Conservation (phyloP, 495 filamentous ascomycete genomes). For the Neurospora africana region DNA sequence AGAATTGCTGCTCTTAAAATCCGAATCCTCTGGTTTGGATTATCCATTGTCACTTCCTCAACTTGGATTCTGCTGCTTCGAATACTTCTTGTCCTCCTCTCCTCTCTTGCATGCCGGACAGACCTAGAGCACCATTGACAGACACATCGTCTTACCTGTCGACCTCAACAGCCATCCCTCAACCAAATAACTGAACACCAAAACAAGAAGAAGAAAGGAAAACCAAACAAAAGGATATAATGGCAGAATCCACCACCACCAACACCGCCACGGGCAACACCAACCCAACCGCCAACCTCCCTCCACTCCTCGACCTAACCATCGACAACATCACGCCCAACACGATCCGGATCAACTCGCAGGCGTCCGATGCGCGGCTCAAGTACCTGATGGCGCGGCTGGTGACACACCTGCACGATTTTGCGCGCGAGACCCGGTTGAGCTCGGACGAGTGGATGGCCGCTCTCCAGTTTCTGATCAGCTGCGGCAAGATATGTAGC, state of each 20-base stretch:
- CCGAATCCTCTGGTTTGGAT: background rate
- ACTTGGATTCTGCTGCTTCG: background rate
- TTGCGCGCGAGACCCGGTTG: slow-evolving; percentile 69
- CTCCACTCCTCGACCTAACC: slow-evolving; percentile 56
- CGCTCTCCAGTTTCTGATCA: slow-evolving; percentile 58
- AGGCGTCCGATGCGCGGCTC: slow-evolving; percentile 52
- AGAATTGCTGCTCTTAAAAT: background rate
- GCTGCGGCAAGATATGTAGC: slow-evolving; percentile 61
- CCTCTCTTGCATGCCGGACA: background rate
- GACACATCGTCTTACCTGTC: background rate
- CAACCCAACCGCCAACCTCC: slow-evolving; percentile 12
- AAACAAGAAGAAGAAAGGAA: background rate
- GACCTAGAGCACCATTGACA: too few species aligned
- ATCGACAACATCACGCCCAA: slow-evolving; percentile 79
- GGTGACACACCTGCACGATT: slow-evolving; percentile 73
- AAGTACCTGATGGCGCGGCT: slow-evolving; percentile 64
- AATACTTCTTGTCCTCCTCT: background rate
- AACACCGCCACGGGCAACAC: background rate
- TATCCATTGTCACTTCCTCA: background rate
- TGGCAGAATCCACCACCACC: background rate
- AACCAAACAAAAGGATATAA: background rate
- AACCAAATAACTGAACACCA: background rate
- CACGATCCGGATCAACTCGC: slow-evolving; percentile 62
- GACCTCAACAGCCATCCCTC: background rate
- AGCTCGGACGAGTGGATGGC: slow-evolving; percentile 74